A percentile compares a stretch with the other conserved stretches of the same genome.
These are phyloP conservation scores for Malus orientalis DNA, from an alignment of 306 rosid species.

Conservation along the genomic window DNA sequence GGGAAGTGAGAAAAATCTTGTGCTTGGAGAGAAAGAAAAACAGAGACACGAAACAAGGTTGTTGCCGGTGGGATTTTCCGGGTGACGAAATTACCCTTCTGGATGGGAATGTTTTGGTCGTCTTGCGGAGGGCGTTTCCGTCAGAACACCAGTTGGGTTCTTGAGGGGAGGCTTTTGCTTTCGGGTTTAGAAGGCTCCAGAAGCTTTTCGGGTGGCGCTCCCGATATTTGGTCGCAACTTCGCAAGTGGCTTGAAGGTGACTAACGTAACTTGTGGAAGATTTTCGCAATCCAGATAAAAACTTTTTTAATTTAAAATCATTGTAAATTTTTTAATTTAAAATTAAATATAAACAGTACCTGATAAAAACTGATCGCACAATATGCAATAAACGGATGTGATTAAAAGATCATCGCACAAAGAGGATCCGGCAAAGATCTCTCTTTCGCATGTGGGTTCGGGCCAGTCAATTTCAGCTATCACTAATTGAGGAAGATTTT, in stretches of 20 bases:
- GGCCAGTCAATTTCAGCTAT: too few relatives aligned
- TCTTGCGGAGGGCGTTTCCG: neutral
- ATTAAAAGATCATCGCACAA: too few relatives aligned
- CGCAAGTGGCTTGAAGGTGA: neutral
- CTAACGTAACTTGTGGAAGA: neutral
- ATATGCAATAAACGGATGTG: rapidly evolving
- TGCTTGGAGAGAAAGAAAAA: conserved; percentile 17
- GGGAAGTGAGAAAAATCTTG: neutral
- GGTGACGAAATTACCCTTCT: conserved; percentile 16
- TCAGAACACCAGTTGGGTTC: neutral
- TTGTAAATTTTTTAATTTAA: too few relatives aligned
- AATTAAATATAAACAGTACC: too few relatives aligned
- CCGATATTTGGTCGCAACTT: neutral
- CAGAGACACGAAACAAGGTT: neutral
- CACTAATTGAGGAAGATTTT: too few relatives aligned
- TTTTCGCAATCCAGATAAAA: too few relatives aligned
- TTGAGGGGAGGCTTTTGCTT: neutral
- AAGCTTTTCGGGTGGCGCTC: neutral
- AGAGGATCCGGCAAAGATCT: too few relatives aligned
- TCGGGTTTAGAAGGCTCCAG: neutral
- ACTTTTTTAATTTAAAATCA: too few relatives aligned
- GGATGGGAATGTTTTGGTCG: neutral
- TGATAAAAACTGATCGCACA: rapidly evolving
- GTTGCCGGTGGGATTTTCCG: neutral
- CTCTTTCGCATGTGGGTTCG: too few relatives aligned